Conservation (phyloP, 305 asterid species). For the Fraxinus dipetala region DNA sequence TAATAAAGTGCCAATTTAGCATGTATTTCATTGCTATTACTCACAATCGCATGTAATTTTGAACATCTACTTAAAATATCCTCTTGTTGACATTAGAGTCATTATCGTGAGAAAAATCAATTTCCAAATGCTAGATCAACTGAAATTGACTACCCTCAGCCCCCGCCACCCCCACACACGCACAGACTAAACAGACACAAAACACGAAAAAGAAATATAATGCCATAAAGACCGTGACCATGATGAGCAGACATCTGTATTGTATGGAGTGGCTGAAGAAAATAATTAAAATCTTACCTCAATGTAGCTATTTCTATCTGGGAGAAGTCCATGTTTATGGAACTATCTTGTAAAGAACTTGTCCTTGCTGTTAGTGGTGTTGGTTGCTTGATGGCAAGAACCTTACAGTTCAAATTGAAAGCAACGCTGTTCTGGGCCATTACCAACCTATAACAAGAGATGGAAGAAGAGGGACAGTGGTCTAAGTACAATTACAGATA, state of each 20-base stretch:
- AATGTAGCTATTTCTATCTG: conserved; percentile 70
- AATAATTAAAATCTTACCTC: conserved; percentile 41
- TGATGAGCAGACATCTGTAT: background rate
- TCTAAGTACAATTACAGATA: background rate
- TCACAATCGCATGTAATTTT: background rate
- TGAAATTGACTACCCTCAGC: background rate
- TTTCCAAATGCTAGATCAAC: background rate
- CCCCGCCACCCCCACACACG: background rate
- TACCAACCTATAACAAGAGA: conserved; percentile 46
- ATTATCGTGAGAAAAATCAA: background rate
- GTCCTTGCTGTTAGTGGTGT: conserved; percentile 34
- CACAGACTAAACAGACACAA: background rate
- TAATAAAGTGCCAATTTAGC: background rate
- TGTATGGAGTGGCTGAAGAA: background rate
- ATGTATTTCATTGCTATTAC: background rate
- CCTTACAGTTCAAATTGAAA: conserved; percentile 42
- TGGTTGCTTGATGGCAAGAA: conserved; percentile 69
- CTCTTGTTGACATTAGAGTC: background rate
- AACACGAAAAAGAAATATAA: background rate
- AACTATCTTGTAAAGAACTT: conserved; percentile 40
- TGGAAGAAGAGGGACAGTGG: background rate
- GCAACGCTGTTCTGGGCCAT: conserved; percentile 34
- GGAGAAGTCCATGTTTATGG: conserved; percentile 68
- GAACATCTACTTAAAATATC: background rate
- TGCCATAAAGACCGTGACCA: background rate